Percentiles rank a stretch among this genome's conserved stretches.
Evolutionary conservation across 306 rosid species (phyloP).

Genomic region (Acacia acuminata): DNA sequence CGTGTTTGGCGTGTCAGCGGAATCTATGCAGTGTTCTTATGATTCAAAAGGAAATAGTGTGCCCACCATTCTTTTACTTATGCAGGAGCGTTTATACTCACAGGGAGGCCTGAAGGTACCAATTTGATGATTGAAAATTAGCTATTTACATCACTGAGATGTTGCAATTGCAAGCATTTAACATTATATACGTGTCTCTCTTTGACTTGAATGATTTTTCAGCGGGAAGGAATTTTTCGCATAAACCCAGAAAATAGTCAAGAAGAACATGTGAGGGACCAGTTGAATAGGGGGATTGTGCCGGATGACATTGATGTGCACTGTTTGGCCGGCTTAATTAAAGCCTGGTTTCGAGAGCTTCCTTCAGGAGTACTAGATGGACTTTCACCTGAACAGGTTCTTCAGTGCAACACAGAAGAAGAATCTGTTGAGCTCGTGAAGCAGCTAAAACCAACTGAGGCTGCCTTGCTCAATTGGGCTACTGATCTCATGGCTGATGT

Average conservation of each 20-base stretch:
- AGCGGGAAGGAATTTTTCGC: constrained; percentile 94
- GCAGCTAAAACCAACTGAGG: constrained; percentile 77
- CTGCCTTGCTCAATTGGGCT: constrained; percentile 84
- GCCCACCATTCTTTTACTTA: constrained; percentile 80
- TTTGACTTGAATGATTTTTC: constrained; percentile 27
- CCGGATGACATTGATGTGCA: constrained; percentile 90
- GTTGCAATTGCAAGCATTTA: not conserved
- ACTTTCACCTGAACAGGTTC: constrained; percentile 93
- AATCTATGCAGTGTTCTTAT: constrained; percentile 92
- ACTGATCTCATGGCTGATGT: constrained; percentile 95
- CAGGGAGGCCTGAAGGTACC: constrained; percentile 80
- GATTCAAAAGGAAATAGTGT: constrained; percentile 94
- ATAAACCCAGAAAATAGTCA: constrained; percentile 88
- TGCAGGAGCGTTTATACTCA: constrained; percentile 94
- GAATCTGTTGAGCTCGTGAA: constrained; percentile 79
- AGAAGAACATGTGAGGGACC: constrained; percentile 84
- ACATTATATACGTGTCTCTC: constrained; percentile 1
- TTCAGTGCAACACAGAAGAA: constrained; percentile 86
- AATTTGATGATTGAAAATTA: not conserved
- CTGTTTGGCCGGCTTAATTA: constrained; percentile 86
- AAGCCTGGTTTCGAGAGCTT: constrained; percentile 99
- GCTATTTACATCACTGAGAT: not conserved
- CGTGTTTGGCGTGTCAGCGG: constrained; percentile 96
- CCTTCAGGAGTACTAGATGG: constrained; percentile 95
- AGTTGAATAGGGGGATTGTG: constrained; percentile 80